Base-by-base conservation (phyloP, 805 yeast species). In the Candida chauliodis region DNA sequence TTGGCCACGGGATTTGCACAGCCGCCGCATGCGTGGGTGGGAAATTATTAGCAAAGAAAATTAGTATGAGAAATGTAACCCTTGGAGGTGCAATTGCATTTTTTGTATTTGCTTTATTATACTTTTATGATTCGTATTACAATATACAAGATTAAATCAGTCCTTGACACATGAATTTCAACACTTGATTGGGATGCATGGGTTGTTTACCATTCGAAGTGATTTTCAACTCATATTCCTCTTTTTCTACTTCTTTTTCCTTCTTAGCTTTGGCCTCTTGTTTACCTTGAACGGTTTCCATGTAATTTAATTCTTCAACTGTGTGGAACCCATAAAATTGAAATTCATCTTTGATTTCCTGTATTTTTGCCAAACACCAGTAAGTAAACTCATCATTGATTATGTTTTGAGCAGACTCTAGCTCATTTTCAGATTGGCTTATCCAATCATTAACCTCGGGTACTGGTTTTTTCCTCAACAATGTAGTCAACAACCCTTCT, bases 391-490 rank as follows among this genome's bases (percentile, higher is more conserved):
- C 81, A 46, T 83, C 87, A 34, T 51, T 51, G 4, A 33, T 15
- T 2, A 13, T 4, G 11, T 23, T 33, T n/a, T 23, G 15, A 38
- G 50, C 33, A 15, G 52, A 44, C 15, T 48, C 45, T 14, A 55
- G 41, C 17, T 45, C 47, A 3, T 43, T 18, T n/a, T 35, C 30
- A 47, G 53, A 66, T 15, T 63, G 58, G 23, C 70, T 69, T 6
- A 89, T 75, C 97, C 98, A 91, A 33, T 78, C 84, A 36, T 80
- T 85, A 2, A 91, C 95, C 45, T 90, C 97, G 0, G 99, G 98
- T 8, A 86, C 66, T 35, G 83, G 82, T 55, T 90, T 91, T 56
- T 90, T 93, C 42, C 98, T 73, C 43, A 93, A 59, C 43, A 93
- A 66, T 0, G 97, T 89, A 0, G 95, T 84, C 36, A 90, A 63